Percentiles rank a stretch among this genome's conserved stretches.
These are phyloP conservation scores for Wallacemonas sp. DNA, from an alignment of 208 protist genomes.

Conservation along the genomic window DNA sequence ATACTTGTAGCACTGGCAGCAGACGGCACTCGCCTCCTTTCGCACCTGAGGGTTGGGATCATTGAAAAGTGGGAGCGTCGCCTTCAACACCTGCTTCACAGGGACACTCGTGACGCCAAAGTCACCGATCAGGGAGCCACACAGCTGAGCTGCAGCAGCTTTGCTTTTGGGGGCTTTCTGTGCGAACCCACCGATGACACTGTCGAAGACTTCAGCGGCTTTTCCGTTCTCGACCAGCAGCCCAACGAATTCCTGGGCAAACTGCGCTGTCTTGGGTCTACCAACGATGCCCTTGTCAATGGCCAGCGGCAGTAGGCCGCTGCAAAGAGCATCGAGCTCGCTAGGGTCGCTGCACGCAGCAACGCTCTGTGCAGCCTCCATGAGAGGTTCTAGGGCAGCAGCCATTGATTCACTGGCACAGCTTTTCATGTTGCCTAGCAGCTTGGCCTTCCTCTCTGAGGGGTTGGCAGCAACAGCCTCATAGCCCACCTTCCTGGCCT, in stretches of 20 bases:
- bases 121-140: slow-evolving; percentile 52
- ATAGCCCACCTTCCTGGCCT: slow-evolving; percentile 66
- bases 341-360: slow-evolving; percentile 32
- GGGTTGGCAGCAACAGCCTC: slow-evolving; percentile 42
- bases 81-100: slow-evolving; percentile 61
- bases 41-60: slow-evolving; percentile 76
- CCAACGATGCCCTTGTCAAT: slow-evolving; percentile 85
- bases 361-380: slow-evolving; percentile 50
- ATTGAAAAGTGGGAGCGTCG: slow-evolving; percentile 81
- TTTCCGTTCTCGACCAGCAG: slow-evolving; percentile 50
- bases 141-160: slow-evolving; percentile 46
- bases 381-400: slow-evolving; percentile 56
- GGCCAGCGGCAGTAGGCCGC: slow-evolving; percentile 29
- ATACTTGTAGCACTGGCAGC: slow-evolving; percentile 85
- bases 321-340: slow-evolving; percentile 35
- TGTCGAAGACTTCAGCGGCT: slow-evolving; percentile 44
- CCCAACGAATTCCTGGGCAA: slow-evolving; percentile 42
- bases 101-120: slow-evolving; percentile 71
- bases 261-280: slow-evolving; percentile 50
- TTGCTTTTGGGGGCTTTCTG: slow-evolving; percentile 70
- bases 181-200: slow-evolving; percentile 38
- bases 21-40: slow-evolving; percentile 64
- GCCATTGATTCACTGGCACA: slow-evolving; percentile 52
- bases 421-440: slow-evolving; percentile 42
- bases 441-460: slow-evolving; percentile 12